Evolutionary conservation across 805 yeast species (phyloP), one percentile per base, ranked within the genome.

Genomic region (Yamadazyma ubonensis): DNA sequence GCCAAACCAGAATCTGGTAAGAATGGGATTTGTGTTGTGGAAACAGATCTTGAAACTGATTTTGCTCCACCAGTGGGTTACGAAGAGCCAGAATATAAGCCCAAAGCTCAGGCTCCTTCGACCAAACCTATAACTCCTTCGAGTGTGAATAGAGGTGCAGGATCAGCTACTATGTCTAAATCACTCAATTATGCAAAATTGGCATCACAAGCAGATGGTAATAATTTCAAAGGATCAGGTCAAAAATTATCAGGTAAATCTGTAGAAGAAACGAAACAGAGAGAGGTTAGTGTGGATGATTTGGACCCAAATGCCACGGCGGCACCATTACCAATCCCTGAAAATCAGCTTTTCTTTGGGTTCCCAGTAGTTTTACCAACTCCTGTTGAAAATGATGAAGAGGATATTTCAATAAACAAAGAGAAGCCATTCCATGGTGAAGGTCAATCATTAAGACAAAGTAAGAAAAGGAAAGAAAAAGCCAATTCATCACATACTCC

Each of bases 41-140:
- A 93, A 58, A 93, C 99, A 0, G 99, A 93, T 66, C 71, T 93
- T 45, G 96, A 87, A 43, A 95, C 97, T 0, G 99, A 93, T 57
- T 93, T 93, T 68, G 98, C 97, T 1, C 96, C 99, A 2, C 99
- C 99, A 0, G 96, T 91, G 4, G 99, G 99, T 0, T 93, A 93
- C 58, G 96, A 86, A 14, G 98, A 91, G 57, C 96, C 96, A 1
- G 89, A 86, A 42, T 58, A 69, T 47, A 70, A 64, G 41, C 78
- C 79, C 14, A 61, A 64, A 31, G 56, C 57, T 10, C 54, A 60
- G n/a, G 62, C 62, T 39, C 64, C 72, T 6, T 52, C 64, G 1
- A 38, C 52, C 2, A 54, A 51, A 9, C 56, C 73, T 21, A 60
- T 68, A 8, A 54, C 55, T 37, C 69, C 68, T 14, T 44, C 62